Base-by-base conservation (phyloP, 2,329 filamentous ascomycete genomes). In the Trichoderma breve region DNA sequence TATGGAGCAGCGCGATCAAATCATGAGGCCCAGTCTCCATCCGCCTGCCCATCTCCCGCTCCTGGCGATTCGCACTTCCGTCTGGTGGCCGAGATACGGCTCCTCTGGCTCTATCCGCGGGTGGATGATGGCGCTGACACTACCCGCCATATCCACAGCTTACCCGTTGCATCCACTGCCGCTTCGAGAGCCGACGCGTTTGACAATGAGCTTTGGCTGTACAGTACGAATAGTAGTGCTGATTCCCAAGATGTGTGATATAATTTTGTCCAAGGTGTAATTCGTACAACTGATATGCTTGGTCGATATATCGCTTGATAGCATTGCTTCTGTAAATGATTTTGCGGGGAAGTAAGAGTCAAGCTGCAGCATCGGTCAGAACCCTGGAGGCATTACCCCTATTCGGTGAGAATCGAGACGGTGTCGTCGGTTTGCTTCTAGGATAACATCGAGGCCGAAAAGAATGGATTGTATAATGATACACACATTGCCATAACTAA, bases 21-120 rank as follows among this genome's bases (percentile, higher is more conserved):
- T 39, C 21, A 39, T 57, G 53, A 18, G 34, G 12, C n/a, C n/a
- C 36, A 24, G 34, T n/a, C 6, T 68, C 6, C 6, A n/a, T 55
- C 18, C 24, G 53, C 51, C 21, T 39, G 47, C 14, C 24, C 60
- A 63, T 43, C 60, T 63, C 21, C 60, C 60, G 60, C 34, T 43
- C 32, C 18, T 36, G 24, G 34, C 26, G 12, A 9, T 57, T 43
- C 32, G 24, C 24, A 28, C 32, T 63, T n/a, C 34, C 36, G 24
- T 28, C 7, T 28, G 14, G 8, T 1, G 7, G 5, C 43, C 61
- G 36, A 64, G 36, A 24, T 24, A 57, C 26, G n/a, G 32, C 53
- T 58, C 53, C 12, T 11, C 34, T 66, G 47, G 47, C 30, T 66
- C n/a, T 67, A 55, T 67, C 64, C 66, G 57, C 66, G 66, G 66